Evolutionary conservation across 768 basidiomycete species (phyloP).

Genomic region (Russula foetens): DNA sequence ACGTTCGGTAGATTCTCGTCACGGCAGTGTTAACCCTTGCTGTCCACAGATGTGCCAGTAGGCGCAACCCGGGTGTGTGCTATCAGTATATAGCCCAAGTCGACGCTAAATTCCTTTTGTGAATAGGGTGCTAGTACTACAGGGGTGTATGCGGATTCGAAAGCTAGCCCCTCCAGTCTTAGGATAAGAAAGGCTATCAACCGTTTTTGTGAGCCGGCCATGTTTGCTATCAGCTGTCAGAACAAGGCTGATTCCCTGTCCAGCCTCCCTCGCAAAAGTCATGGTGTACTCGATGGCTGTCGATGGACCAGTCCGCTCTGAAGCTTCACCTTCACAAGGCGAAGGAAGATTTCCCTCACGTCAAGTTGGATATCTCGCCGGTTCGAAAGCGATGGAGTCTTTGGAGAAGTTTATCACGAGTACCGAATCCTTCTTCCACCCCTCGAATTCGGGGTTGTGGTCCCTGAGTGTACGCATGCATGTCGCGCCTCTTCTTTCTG

Average conservation of each 20-base stretch:
- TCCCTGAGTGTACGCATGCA: constrained; percentile 43
- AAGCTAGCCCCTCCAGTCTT: constrained; percentile 45
- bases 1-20: constrained; percentile 21
- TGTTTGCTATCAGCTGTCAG: background rate
- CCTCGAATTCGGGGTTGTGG: constrained; percentile 86
- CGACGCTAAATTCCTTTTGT: constrained; percentile 10
- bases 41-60: constrained; percentile 54
- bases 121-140: constrained; percentile 54
- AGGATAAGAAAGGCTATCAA: constrained; percentile 66
- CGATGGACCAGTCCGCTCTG: constrained; percentile 56
- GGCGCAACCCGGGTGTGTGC: constrained; percentile 52
- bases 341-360: constrained; percentile 26
- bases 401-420: constrained; percentile 84
- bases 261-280: constrained; percentile 61
- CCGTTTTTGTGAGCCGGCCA: constrained; percentile 43
- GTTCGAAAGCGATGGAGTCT: constrained; percentile 82
- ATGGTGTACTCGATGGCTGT: constrained; percentile 86
- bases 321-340: constrained; percentile 28
- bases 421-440: constrained; percentile 93
- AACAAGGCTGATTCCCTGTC: background rate
- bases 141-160: constrained; percentile 58
- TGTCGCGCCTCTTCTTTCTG: background rate
- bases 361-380: constrained; percentile 57
- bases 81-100: background rate
- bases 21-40: background rate